Evolutionary conservation across 495 filamentous ascomycete genomes (phyloP), one percentile per base, ranked within the genome.

Genomic region (Xylaria cubensis): DNA sequence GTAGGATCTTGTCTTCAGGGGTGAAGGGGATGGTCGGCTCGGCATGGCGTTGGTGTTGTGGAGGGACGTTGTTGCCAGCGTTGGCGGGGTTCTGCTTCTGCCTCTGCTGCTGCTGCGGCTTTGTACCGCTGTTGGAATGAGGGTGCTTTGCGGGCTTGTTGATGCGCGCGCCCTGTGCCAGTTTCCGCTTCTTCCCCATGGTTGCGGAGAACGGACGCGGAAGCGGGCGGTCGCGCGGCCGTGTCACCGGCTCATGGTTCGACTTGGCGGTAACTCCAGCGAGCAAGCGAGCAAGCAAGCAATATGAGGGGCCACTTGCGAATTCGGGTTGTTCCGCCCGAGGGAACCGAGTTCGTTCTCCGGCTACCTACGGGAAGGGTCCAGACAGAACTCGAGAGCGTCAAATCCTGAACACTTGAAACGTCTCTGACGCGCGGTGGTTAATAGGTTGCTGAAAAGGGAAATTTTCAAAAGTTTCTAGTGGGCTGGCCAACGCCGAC

Each of bases 21-120:
- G 84, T 79, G 82, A 97, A 97, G n/a, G 94, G 95, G 72, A 97
- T 89, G 50, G 86, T 88, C 10, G 91, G 88, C 48, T 84, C 78
- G 67, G 79, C 77, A 74, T 88, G 80, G 48, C 34, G 65, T 15
- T 36, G 53, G 10, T 48, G 53, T 13, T 72, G 76, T 72, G 59
- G 34, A 69, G 72, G 53, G 74, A 32, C 19, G 2, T 21, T 39
- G 19, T 21, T 61, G 56, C 55, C 26, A 46, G 17, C 1, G 39
- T 42, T 55, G 67, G 39, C 26, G 58, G 13, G 5, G 36, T 46
- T 32, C 19, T 71, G 69, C 59, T 71, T 75, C 72, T 70, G 70
- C 53, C 53, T 26, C 24, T 70, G 67, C 58, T 78, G 74, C 64
- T 74, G 58, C 34, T 64, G 72, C 53, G 71, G 71, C 58, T 75